Conservation (phyloP, 1,284 basidiomycete species). For the Amylostereum areolatum region DNA sequence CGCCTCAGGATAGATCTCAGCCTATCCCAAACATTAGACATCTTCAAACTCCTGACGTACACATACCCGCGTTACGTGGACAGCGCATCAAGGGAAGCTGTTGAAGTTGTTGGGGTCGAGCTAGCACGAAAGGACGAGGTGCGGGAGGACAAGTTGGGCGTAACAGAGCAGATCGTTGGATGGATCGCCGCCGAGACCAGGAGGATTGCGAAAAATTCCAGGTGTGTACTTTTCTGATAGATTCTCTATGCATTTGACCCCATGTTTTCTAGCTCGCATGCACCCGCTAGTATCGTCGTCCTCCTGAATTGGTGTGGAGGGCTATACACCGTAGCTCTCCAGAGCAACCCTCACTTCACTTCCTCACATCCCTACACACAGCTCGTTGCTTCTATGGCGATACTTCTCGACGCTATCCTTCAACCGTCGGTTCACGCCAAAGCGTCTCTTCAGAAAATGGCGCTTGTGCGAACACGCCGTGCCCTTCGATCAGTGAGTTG, state of each 20-base stretch:
- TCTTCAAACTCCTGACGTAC: conserved; percentile 67
- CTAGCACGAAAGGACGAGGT: conserved; percentile 52
- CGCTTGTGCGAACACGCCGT: conserved; percentile 53
- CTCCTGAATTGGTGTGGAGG: conserved; percentile 71
- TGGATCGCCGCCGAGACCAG: conserved; percentile 68
- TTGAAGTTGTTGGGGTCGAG: conserved; percentile 58
- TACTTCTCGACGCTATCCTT: conserved; percentile 54
- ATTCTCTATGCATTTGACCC: conserved; percentile 8
- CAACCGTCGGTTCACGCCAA: conserved; percentile 48
- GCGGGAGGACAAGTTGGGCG: conserved; percentile 41
- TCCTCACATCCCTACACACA: conserved; percentile 43
- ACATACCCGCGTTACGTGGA: conserved; percentile 79
- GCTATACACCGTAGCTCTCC: conserved; percentile 49
- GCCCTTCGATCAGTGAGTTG: conserved; percentile 55
- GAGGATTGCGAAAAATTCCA: conserved; percentile 44
- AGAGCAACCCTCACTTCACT: conserved; percentile 36
- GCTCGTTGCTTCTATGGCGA: conserved; percentile 50
- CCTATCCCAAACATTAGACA: conserved; percentile 59
- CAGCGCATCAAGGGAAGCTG: conserved; percentile 60
- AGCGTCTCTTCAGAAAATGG: conserved; percentile 52
- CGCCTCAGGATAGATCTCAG: conserved; percentile 45
- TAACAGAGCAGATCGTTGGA: conserved; percentile 63
- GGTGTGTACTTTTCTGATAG: conserved; percentile 32
- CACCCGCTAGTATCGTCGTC: conserved; percentile 61
- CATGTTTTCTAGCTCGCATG: conserved; percentile 42